A percentile compares a stretch with the other conserved stretches of the same genome.
These are phyloP conservation scores for Tetrahymena malaccensis DNA, from an alignment of 73 alveolate genomes.

Conservation along the genomic window DNA sequence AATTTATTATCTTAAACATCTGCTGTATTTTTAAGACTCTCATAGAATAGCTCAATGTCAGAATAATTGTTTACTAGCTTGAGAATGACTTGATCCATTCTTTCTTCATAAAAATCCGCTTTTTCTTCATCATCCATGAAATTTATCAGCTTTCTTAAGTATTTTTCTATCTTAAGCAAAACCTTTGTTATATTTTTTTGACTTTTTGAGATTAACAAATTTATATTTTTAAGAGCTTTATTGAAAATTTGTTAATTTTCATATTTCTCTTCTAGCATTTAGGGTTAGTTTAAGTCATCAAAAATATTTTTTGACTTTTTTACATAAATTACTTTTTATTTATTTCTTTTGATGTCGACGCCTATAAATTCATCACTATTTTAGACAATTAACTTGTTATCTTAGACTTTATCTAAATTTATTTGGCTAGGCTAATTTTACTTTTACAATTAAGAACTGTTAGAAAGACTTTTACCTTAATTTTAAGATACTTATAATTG, in stretches of 20 bases:
- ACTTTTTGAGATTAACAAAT: not conserved
- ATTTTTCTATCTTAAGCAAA: not conserved
- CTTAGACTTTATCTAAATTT: no score
- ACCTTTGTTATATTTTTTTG: no score
- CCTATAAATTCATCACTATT: no score
- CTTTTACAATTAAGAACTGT: no score
- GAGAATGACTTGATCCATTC: not conserved
- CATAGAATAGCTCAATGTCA: not conserved
- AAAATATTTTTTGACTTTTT: no score
- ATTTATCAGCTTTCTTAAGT: not conserved
- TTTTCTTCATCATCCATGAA: not conserved
- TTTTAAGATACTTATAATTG: no score
- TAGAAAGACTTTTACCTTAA: no score
- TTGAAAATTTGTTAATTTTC: not conserved
- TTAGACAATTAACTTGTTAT: no score
- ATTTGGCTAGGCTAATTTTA: no score
- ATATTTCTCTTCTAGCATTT: not conserved
- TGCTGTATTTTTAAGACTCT: not conserved
- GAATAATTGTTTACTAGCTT: no score
- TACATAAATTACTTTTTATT: no score
- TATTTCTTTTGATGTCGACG: no score
- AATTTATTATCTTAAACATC: not conserved
- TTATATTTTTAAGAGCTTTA: not conserved
- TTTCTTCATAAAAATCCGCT: not conserved
- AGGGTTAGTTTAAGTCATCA: not conserved